Percentiles rank a stretch among this genome's conserved stretches.
phyloP scores from a whole-genome alignment of 306 rosid species.

The Benincasa hispida region DNA sequence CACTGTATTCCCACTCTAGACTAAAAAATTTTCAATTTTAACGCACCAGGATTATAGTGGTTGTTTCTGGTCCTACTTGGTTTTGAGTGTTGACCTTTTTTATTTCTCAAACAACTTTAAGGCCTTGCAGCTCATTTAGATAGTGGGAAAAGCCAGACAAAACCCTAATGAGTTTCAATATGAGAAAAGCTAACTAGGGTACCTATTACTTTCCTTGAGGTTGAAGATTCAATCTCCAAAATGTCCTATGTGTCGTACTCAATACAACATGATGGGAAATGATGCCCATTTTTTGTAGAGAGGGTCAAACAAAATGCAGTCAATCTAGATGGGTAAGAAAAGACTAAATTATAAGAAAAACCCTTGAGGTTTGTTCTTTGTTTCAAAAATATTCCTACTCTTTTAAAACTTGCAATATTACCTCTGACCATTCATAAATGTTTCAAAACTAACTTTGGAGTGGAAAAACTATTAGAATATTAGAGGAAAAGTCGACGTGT shows the following conservation, averaged over 20 bases:
- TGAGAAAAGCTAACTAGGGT: background rate
- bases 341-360: too few relatives aligned
- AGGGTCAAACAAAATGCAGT: background rate
- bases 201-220: background rate
- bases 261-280: background rate
- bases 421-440: too few relatives aligned
- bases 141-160: background rate
- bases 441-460: too few relatives aligned
- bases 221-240: background rate
- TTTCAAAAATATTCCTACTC: too few relatives aligned
- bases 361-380: too few relatives aligned
- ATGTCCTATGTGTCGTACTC: background rate
- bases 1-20: background rate
- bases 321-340: background rate
- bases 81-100: background rate
- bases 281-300: background rate
- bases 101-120: background rate
- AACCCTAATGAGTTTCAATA: background rate
- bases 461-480: too few relatives aligned
- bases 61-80: background rate
- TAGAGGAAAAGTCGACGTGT: too few relatives aligned
- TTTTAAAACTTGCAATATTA: too few relatives aligned
- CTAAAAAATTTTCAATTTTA: background rate
- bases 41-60: background rate
- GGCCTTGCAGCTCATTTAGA: background rate